Base-by-base conservation (phyloP, 768 basidiomycete genomes). In the Boletus barrowsii region DNA sequence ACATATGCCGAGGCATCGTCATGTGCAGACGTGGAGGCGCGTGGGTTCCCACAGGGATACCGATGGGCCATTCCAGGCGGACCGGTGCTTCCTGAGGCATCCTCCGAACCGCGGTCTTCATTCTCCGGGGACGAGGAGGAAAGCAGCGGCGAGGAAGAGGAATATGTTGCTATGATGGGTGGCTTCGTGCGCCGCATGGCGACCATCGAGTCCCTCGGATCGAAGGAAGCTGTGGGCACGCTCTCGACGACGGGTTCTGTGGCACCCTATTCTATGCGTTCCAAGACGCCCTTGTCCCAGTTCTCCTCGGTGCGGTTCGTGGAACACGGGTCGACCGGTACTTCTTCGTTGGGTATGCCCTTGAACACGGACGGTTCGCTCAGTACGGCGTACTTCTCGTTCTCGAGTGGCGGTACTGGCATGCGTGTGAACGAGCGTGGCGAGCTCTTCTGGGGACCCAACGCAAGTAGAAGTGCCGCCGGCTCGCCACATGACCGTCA, bases 171-270 rank as follows among this genome's bases (percentile, higher is more conserved):
- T 7, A 76, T 90, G 46, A 72, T 91, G 51, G 86, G 87, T 49
- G 75, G 79, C 22, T 80, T 76, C 61, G 77, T 90, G 42, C 76
- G 79, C 48, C 85, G 89, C 37, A 89, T 91, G 88, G 84, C 87
- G 18, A 90, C 89, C 29, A 90, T 90, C 56, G 87, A 90, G 66
- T 84, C 82, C 41, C 76, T 90, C 67, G 88, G 87, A 39, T 87
- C 84, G 17, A 77, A 80, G 47, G 88, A 91, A 62, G 67, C 56
- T 35, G 56, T 55, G 13, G 42, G 59, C 37, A 61, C 60, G 39
- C 74, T 46, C 68, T 69, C 61, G 43, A 49, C 58, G 69, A 65
- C 37, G 72, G 61, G 66, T 58, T 68, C 65, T 20, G 67, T 59
- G 60, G 47, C 72, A 53, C 57, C 29, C 53, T 49, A 44, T 49